Evolutionary conservation across 2,329 filamentous ascomycete species (phyloP), one percentile per base, ranked within the genome.

Genomic region (Microdochium paspali): DNA sequence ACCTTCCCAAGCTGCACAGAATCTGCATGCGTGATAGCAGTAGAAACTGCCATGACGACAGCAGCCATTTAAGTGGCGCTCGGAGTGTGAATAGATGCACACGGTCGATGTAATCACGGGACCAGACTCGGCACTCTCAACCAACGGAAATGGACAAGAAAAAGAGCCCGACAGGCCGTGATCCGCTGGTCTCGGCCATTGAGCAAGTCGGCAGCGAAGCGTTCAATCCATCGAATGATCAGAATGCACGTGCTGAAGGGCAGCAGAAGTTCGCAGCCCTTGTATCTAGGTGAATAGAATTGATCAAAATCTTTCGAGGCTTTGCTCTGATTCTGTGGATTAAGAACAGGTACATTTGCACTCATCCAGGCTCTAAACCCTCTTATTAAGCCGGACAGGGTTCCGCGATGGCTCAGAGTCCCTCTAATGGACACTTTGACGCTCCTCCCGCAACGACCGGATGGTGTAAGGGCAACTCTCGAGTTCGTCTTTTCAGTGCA

Each of bases 401-500:
- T 77, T 15, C 79, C 80, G 10, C 54, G 63, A 59, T 85, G 80
- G 79, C 68, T 87, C n/a, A 76, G 75, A 40, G 54, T 70, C 18
- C 71, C 71, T 39, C 59, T 87, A 2, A 69, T 82, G 54, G 71
- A 71, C 48, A 69, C 76, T 12, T 69, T 88, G 42, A 79, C 82
- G 1, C 59, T 71, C 12, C 58, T 87, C 10, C 84, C 84, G 1
- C 67, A 86, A 24, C 71, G 83, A 3, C 65, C 68, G 2, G 73
- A 79, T 51, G 84, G 84, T 18, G 80, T 88, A 13, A 74, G 84
- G 28, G 75, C 79, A 24, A 84, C 80, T 0, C 70, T 87, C 51
- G 84, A 87, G 57, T 87, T 87, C 57, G 71, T 88, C 30, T 84
- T 86, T 49, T 75, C 82, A 1, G 79, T 85, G 6, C 83, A 86